Percentiles rank a stretch among this genome's conserved stretches.
Conservation (phyloP, 78 protist species). For the Polysphondylium violaceum region DNA sequence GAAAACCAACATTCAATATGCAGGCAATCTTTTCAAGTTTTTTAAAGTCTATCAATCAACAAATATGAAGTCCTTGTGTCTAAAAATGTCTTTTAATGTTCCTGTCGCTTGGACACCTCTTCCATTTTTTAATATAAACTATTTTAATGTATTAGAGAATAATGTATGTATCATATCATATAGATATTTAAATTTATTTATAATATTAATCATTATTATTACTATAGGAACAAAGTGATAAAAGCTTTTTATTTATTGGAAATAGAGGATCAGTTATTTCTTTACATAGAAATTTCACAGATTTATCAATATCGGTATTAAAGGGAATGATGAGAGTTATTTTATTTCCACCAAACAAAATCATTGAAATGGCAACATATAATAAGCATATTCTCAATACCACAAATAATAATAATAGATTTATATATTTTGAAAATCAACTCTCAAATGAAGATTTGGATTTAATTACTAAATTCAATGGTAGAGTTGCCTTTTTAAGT, state of each 20-base stretch:
- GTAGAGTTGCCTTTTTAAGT: conserved; percentile 36
- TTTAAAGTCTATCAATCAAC: not conserved
- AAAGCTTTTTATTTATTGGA: conserved; percentile 33
- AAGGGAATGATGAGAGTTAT: conserved; percentile 45
- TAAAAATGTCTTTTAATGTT: conserved; percentile 6
- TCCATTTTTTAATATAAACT: conserved; percentile 30
- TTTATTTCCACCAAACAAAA: conserved; percentile 73
- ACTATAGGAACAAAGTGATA: not conserved
- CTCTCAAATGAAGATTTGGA: conserved; percentile 39
- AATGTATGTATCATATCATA: no score
- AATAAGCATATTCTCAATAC: conserved; percentile 29
- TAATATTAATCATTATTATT: not conserved
- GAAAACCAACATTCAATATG: not conserved
- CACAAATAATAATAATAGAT: conserved; percentile 16
- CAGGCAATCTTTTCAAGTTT: conserved; percentile 35
- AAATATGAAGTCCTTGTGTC: conserved; percentile 8
- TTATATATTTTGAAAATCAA: conserved; percentile 57
- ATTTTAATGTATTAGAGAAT: conserved; percentile 21
- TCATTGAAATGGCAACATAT: conserved; percentile 50
- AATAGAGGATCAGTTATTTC: conserved; percentile 48
- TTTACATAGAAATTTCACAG: conserved; percentile 50
- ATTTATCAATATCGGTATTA: conserved; percentile 30
- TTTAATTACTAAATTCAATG: conserved; percentile 44
- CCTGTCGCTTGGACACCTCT: conserved; percentile 36
- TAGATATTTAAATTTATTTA: no score